Base-by-base conservation (phyloP, 2,329 filamentous ascomycete genomes). In the Beauveria sp. region DNA sequence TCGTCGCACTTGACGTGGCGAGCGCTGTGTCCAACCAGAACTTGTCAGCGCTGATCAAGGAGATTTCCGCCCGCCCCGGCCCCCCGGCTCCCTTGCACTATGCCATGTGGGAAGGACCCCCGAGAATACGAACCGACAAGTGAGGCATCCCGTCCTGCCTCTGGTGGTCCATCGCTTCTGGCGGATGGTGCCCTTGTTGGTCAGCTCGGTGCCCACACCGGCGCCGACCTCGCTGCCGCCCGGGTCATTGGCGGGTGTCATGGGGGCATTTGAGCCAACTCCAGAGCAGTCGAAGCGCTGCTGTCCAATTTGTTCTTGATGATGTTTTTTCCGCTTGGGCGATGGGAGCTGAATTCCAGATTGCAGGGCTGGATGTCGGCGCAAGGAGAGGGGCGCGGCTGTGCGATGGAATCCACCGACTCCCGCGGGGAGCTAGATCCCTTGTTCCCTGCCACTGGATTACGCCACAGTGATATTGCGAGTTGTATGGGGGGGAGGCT, bases 91-190 rank as follows among this genome's bases (percentile, higher is more conserved):
- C 20, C 10, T 7, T 20, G 3, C 7, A n/a, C 40, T 43, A 43
- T 34, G 4, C 31, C 4, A 20, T 10, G 43, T 22, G 20, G 10
- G 20, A 5, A 5, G n/a, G 43, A 12, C 26, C 14, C 4, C 22
- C 2, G 22, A 9, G 24, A 22, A 28, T n/a, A 57, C 26, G 54
- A 24, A 57, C 54, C 54, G 54, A 8, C 54, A 57, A 24, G 54
- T 57, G 28, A 57, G 54, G 43, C 54, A 57, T 43, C 54, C 54
- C 8, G 54, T 57, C 7, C 54, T 31, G 54, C 54, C 54, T 18
- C 54, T n/a, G n/a, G 54, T 48, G 14, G 54, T 34, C 26, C 26
- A 57, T 57, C 54, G 54, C 43, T 57, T 57, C 43, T 57, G 54
- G n/a, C 54, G 54, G 22, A 57, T 14, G 28, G 54, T 57, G 14